Evolutionary conservation across 306 rosid species (phyloP), one percentile per base, ranked within the genome.

Genomic region (Prunus padus): DNA sequence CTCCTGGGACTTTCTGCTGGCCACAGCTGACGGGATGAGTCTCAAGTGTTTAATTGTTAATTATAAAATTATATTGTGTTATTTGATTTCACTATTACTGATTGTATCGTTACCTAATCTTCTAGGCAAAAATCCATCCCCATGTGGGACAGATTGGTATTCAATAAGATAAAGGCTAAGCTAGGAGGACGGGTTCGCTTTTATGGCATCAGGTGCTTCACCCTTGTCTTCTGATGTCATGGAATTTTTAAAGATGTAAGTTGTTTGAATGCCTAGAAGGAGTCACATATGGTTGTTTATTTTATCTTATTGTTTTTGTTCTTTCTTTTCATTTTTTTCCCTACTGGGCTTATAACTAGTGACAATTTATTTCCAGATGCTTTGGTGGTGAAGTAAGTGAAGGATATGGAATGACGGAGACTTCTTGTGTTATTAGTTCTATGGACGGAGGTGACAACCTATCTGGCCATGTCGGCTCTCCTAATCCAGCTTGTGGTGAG

Each of bases 361-460:
- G 82, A n/a, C 62, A 56, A 66, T 67, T 72, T 45, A 74, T 82
- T 73, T 46, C 40, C 91, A 96, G 98, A 81, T 92, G 98, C 90
- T 89, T 96, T 85, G 93, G 99, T 64, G 83, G 96, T 76, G 84
- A 80, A 77, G 86, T 96, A 68, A 23, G 79, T 57, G 98, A 96
- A 87, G 99, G 99, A 71, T 96, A 96, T 84, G 99, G 99, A 82
- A 96, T 96, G 99, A 96, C 99, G 0, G 99, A 96, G 83, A 96
- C 84, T 66, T 84, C 98, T 71, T 92, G 99, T 84, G 84, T 91
- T 63, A 89, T 96, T 78, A 90, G 91, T 72, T 67, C 77, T 74
- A 89, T 92, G 81, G 90, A 96, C 57, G 84, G 40, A 47, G 85
- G 86, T 71, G 99, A 96, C 83, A 77, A 20, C 16, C 78, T 89